Conservation (phyloP, 2,329 filamentous ascomycete genomes). For the Decorospora gaudefroyi region DNA sequence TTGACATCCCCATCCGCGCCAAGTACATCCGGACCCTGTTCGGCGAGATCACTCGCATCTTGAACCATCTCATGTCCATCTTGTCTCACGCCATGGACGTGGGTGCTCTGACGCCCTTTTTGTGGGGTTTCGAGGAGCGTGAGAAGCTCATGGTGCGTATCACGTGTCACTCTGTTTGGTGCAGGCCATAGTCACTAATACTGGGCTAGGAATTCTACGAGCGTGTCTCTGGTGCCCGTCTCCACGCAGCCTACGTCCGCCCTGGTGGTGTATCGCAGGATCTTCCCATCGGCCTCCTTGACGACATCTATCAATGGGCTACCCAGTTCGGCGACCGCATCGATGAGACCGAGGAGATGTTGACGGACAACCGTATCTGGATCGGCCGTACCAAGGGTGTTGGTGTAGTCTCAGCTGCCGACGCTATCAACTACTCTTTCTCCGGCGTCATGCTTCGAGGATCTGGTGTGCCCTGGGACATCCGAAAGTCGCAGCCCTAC, state of each 20-base stretch:
- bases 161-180: neutral
- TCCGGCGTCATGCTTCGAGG: slow-evolving; percentile 97
- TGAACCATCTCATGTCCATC: slow-evolving; percentile 98
- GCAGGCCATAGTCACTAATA: slow-evolving; percentile 11
- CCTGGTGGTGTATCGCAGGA: slow-evolving; percentile 97
- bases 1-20: slow-evolving; percentile 92
- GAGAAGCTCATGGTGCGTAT: slow-evolving; percentile 93
- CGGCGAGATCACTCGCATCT: slow-evolving; percentile 86
- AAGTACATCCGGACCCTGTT: slow-evolving; percentile 98
- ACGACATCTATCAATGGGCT: slow-evolving; percentile 99
- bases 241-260: slow-evolving; percentile 95
- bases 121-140: slow-evolving; percentile 99
- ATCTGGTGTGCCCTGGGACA: slow-evolving; percentile 92
- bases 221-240: slow-evolving; percentile 94
- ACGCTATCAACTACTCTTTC: slow-evolving; percentile 97
- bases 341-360: slow-evolving; percentile 97
- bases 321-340: slow-evolving; percentile 98
- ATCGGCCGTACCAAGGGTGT: slow-evolving; percentile 88
- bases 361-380: slow-evolving; percentile 99
- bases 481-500: slow-evolving; percentile 95
- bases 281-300: slow-evolving; percentile 87
- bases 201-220: slow-evolving; percentile 91
- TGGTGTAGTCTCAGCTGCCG: slow-evolving; percentile 85
- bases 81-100: slow-evolving; percentile 99
- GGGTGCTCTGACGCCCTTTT: slow-evolving; percentile 93